phyloP scores from a whole-genome alignment of 306 rosid genomes.

The Castanopsis chinensis region DNA sequence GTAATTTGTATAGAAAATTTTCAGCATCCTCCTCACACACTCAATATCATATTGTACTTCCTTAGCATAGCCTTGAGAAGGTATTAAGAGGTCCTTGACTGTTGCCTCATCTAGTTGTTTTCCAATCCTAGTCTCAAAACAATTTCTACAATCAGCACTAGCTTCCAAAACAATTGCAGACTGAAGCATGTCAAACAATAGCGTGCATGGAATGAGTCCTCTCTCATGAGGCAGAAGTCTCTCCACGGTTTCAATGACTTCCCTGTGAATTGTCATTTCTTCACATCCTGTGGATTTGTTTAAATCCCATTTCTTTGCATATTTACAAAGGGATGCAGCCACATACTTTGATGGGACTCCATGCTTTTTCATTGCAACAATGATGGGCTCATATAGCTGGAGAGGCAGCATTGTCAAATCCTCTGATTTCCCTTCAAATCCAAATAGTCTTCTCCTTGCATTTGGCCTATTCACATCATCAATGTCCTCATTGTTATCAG shows the following conservation, averaged over 20 bases:
- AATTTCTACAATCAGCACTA: slow-evolving; percentile 32
- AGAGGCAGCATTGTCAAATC: slow-evolving; percentile 44
- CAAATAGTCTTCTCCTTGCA: slow-evolving; percentile 48
- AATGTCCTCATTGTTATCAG: slow-evolving; percentile 9
- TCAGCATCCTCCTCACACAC: slow-evolving; percentile 38
- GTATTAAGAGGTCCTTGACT: slow-evolving; percentile 38
- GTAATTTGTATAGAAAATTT: slow-evolving; percentile 34
- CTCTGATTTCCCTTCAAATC: slow-evolving; percentile 30
- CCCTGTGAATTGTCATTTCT: slow-evolving; percentile 28
- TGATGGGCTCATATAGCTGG: slow-evolving; percentile 38
- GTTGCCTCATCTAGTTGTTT: slow-evolving; percentile 49
- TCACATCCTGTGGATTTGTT: slow-evolving; percentile 7
- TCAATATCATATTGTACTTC: slow-evolving; percentile 36
- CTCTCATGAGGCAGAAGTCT: slow-evolving; percentile 43
- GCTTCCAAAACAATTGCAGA: slow-evolving; percentile 33
- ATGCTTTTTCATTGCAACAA: slow-evolving; percentile 29
- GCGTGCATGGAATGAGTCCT: slow-evolving; percentile 32
- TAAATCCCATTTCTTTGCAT: slow-evolving; percentile 41
- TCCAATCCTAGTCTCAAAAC: slow-evolving; percentile 49
- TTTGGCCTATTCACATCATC: slow-evolving; percentile 8
- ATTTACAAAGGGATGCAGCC: slow-evolving; percentile 39
- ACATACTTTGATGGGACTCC: slow-evolving; percentile 31
- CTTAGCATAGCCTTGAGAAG: slow-evolving; percentile 29
- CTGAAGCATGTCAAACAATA: slow-evolving; percentile 38
- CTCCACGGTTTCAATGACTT: slow-evolving; percentile 54